These are phyloP conservation scores for Plasmodium gonderi DNA, from an alignment of 169 alveolate genomes.

Conservation along the genomic window DNA sequence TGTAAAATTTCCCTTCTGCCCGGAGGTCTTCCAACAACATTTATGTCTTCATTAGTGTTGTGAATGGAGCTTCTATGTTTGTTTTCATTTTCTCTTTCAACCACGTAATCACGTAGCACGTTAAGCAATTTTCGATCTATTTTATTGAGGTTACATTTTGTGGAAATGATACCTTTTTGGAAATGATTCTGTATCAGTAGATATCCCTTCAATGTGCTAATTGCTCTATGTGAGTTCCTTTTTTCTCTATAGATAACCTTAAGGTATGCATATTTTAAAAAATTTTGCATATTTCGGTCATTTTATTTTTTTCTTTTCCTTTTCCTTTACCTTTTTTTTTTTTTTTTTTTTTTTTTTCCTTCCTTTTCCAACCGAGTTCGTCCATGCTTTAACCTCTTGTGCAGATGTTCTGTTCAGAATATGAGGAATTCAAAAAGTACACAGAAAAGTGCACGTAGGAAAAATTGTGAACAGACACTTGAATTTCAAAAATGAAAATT, in stretches of 20 bases:
- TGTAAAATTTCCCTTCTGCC: not conserved
- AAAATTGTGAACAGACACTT: too few species aligned
- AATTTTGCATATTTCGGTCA: slow-evolving; percentile 71
- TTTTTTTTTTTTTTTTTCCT: not conserved
- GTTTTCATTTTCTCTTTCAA: not conserved
- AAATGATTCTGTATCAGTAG: not conserved
- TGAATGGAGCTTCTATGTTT: not conserved
- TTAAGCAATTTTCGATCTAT: not conserved
- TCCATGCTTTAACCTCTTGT: too few species aligned
- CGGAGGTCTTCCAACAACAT: not conserved
- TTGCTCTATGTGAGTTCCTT: not conserved
- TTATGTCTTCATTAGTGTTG: not conserved
- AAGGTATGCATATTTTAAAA: slow-evolving; percentile 39
- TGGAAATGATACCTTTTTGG: not conserved
- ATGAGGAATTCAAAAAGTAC: too few species aligned
- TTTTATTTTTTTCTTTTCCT: slow-evolving; percentile 24
- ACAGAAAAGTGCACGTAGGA: too few species aligned
- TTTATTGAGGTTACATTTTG: not conserved
- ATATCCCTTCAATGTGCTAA: not conserved
- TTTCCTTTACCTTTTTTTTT: not conserved
- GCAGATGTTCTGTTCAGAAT: too few species aligned
- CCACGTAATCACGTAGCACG: slow-evolving; percentile 1
- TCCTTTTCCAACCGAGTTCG: not conserved
- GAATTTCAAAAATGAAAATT: too few species aligned
- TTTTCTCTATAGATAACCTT: slow-evolving; percentile 7